Evolutionary conservation across 2,329 filamentous ascomycete species (phyloP), one percentile per base, ranked within the genome.

Genomic region (Phaeoacremonium minimum): DNA sequence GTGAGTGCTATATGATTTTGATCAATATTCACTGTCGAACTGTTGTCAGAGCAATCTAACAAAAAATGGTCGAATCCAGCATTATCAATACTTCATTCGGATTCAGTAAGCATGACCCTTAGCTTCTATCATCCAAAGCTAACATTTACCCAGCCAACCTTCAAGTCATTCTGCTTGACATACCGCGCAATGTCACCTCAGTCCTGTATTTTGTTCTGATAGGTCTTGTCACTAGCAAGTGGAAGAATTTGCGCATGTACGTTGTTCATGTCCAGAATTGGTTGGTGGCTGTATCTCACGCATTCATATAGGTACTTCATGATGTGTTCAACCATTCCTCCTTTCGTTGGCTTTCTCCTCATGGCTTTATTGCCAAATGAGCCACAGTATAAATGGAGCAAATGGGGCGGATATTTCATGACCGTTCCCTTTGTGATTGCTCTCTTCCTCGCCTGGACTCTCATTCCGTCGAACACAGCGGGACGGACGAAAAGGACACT

Each of bases 401-500:
- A 60, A 38, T 64, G 57, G 55, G 55, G 56, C 36, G 59, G 53
- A 28, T 60, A 56, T 40, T 53, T 60, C 41, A 57, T 63, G 45
- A 59, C 56, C 2, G 56, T 61, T 1, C 49, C 58, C 1, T 56
- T 51, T 18, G 50, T 57, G 15, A 50, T 62, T 12, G 49, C 44
- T 6, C 35, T 60, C 4, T 61, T 60, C 36, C 40, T 60, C 1
- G 57, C 55, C 7, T 60, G 55, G 58, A 56, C 56, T 0, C 38
- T 61, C n/a, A 44, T 70, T 32, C 64, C 66, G 0, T 66, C 62
- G 20, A 71, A 71, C 45, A 56, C 66, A 4, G 64, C 64, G 5
- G 67, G 67, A 7, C 56, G 64, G 7, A 71, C 67, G 0, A 71
- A 71, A 45, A 62, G 66, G 17, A 68, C 66, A 4, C 49, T 70